Evolutionary conservation across 1,139 yeast genomes (phyloP).

Genomic region (Ogataea hybrid): DNA sequence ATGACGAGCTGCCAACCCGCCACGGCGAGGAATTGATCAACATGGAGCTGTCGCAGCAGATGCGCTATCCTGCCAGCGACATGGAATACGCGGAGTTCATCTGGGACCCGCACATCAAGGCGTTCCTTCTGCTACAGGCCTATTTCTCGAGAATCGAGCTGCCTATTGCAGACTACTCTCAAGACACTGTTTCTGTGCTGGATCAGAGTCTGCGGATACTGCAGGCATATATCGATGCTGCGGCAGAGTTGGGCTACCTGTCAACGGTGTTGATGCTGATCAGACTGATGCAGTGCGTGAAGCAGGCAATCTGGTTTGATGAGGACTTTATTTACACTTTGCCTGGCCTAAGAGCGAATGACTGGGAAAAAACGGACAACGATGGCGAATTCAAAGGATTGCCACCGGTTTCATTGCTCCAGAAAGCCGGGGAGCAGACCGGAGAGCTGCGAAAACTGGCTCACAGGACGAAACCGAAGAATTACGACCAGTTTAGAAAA

Average conservation of each 20-base stretch:
- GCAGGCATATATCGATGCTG: conserved; percentile 89
- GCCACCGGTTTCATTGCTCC: conserved; percentile 27
- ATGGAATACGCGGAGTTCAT: conserved; percentile 60
- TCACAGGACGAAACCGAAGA: conserved; percentile 37
- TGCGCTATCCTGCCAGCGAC: conserved; percentile 75
- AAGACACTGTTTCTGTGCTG: conserved; percentile 88
- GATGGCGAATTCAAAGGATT: conserved; percentile 18
- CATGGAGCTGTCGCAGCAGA: conserved; percentile 79
- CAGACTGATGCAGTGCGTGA: conserved; percentile 77
- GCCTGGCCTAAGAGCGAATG: conserved; percentile 59
- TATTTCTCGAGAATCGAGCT: conserved; percentile 78
- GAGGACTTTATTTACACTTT: conserved; percentile 66
- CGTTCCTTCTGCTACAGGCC: conserved; percentile 83
- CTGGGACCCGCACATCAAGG: conserved; percentile 96
- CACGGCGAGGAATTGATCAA: conserved; percentile 95
- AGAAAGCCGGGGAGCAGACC: conserved; percentile 32
- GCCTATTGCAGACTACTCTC: conserved; percentile 94
- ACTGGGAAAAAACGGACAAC: conserved; percentile 6
- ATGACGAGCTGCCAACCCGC: conserved; percentile 88
- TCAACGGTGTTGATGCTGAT: conserved; percentile 60
- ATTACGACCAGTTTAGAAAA: conserved; percentile 34
- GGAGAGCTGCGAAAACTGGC: conserved; percentile 36
- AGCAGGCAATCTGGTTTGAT: conserved; percentile 87
- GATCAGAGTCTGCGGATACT: conserved; percentile 93
- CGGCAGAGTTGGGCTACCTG: conserved; percentile 79